Evolutionary conservation across 345 rosid species (phyloP), one percentile per base, ranked within the genome.

Genomic region (Populus euphratica): DNA sequence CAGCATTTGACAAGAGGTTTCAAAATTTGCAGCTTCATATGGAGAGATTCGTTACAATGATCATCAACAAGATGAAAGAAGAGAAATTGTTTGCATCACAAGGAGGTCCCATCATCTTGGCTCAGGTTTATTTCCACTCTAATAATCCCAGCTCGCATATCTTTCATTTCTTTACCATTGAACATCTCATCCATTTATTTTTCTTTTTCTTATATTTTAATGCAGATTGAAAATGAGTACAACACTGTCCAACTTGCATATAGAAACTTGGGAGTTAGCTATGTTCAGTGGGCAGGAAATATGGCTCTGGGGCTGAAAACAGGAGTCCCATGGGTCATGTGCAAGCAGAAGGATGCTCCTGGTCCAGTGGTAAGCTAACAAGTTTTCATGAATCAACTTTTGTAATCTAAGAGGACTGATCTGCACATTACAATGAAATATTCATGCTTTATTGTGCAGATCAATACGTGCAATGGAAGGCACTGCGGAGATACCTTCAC

Each of bases 291-390:
- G 97, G 91, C 96, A 31, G 86, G 88, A 74, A 84, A 88, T 23
- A 56, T 93, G 76, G 98, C 93, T 18, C 52, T 85, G 68, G 83
- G 79, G 8, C 78, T 86, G 72, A 50, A 92, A 3, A 73, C 82
- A n/a, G 94, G 94, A 20, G 89, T 96, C 44, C 99, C 99, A 39
- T 96, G 99, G 99, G 78, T 89, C 66, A 92, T 96, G 98, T 92
- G 98, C 89, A 90, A 93, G 89, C 97, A 93, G 77, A 83, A 66
- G 49, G 93, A 90, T 83, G 97, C 99, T 79, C 97, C 98, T 71
- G 94, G 80, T 73, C 92, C 90, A 3, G 78, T 92, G 84, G 98
- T 96, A 87, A 72, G 86, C 77, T 67, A 63, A 9, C 62, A 50
- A 21, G 36, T 56, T 59, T n/a, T 5, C 36, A 18, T 73, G 39